phyloP scores from a whole-genome alignment of 225 moss, liverwort and hornwort species.

The Neckera pumila region DNA sequence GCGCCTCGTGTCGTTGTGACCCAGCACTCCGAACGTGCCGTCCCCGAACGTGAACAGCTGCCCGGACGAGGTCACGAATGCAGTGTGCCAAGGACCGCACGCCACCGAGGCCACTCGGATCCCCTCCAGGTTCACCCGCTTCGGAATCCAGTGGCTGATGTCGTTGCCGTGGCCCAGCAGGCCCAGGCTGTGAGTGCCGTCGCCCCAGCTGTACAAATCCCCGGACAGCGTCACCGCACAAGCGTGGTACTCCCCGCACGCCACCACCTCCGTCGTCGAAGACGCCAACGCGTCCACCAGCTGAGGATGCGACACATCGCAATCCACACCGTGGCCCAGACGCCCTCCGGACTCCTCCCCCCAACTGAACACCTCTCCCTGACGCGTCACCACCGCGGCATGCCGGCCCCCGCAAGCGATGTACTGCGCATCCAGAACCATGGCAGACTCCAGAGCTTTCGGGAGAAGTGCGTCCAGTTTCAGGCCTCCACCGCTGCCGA shows the following conservation, averaged over 20 bases:
- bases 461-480: slow-evolving; percentile 77
- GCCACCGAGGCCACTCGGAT: slow-evolving; percentile 83
- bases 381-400: slow-evolving; percentile 81
- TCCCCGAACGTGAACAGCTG: slow-evolving; percentile 97
- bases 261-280: slow-evolving; percentile 75
- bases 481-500: slow-evolving; percentile 34
- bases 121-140: slow-evolving; percentile 86
- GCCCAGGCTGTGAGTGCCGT: slow-evolving; percentile 96
- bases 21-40: slow-evolving; percentile 96
- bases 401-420: slow-evolving; percentile 90
- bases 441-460: slow-evolving; percentile 78
- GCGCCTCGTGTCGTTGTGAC: slow-evolving; percentile 87
- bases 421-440: slow-evolving; percentile 92
- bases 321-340: slow-evolving; percentile 90
- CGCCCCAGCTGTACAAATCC: slow-evolving; percentile 97
- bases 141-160: slow-evolving; percentile 98
- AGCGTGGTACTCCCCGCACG: slow-evolving; percentile 92
- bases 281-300: slow-evolving; percentile 83
- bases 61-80: slow-evolving; percentile 82
- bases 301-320: slow-evolving; percentile 88
- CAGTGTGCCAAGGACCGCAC: slow-evolving; percentile 99
- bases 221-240: slow-evolving; percentile 89
- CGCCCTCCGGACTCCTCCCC: slow-evolving; percentile 98
- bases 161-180: slow-evolving; percentile 94
- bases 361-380: slow-evolving; percentile 95